Conservation (phyloP, 805 yeast species). For the Huiozyma naganishii region DNA sequence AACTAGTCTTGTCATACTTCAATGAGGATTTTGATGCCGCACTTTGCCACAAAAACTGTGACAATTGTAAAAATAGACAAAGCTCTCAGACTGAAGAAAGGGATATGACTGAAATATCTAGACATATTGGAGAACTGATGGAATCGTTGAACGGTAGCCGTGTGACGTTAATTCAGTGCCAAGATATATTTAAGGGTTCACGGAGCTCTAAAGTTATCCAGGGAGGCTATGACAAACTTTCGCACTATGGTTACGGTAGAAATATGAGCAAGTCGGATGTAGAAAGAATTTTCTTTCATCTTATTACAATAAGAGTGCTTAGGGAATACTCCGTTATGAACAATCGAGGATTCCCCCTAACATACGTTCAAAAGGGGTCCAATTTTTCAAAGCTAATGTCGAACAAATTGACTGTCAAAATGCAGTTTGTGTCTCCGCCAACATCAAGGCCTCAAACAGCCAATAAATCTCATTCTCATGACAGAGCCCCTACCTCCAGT, state of each 20-base stretch:
- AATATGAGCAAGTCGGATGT: slow-evolving; percentile 52
- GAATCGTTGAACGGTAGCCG: slow-evolving; percentile 41
- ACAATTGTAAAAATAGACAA: slow-evolving; percentile 56
- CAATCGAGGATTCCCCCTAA: slow-evolving; percentile 70
- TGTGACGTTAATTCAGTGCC: slow-evolving; percentile 72
- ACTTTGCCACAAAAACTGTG: slow-evolving; percentile 68
- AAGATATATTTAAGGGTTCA: slow-evolving; percentile 75
- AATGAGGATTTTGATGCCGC: slow-evolving; percentile 68
- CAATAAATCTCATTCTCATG: neutral
- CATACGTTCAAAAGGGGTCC: slow-evolving; percentile 57
- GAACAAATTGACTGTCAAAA: slow-evolving; percentile 35
- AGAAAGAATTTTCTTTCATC: slow-evolving; percentile 73
- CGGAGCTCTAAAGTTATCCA: slow-evolving; percentile 48
- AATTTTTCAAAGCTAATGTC: slow-evolving; percentile 38
- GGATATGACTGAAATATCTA: slow-evolving; percentile 63
- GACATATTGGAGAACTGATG: slow-evolving; percentile 49
- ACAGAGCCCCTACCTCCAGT: neutral
- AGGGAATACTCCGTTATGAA: slow-evolving; percentile 66
- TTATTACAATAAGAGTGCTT: slow-evolving; percentile 55
- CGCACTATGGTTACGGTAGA: slow-evolving; percentile 62
- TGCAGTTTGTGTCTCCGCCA: slow-evolving; percentile 35
- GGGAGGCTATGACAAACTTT: slow-evolving; percentile 49
- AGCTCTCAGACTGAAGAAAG: slow-evolving; percentile 36
- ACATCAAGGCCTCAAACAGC: slow-evolving; percentile 12
- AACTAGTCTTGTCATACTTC: slow-evolving; percentile 83